Evolutionary conservation across 179 eudicot genomes (phyloP).

Genomic region (Silene noctiflora): DNA sequence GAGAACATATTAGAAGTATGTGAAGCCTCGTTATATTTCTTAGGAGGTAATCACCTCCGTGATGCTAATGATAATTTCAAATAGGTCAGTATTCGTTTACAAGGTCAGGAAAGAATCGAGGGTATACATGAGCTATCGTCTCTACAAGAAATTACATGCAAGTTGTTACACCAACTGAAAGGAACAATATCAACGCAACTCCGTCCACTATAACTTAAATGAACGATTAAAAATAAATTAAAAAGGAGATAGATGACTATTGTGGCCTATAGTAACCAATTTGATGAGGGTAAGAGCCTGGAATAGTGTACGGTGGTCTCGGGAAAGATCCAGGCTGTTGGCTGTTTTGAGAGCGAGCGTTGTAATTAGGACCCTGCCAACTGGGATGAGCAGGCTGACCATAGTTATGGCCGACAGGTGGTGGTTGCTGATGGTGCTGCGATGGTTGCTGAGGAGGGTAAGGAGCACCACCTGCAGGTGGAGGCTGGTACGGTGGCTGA

Average conservation of each 20-base stretch:
- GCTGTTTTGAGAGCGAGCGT: slow-evolving; percentile 42
- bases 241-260: slow-evolving; percentile 11
- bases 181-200: neutral
- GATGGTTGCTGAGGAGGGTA: slow-evolving; percentile 32
- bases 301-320: slow-evolving; percentile 76
- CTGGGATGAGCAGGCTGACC: slow-evolving; percentile 96
- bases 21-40: no score
- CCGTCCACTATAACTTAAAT: neutral
- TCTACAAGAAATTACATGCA: slow-evolving; percentile 7
- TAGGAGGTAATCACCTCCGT: no score
- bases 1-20: no score
- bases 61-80: no score
- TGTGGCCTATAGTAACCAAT: slow-evolving; percentile 79
- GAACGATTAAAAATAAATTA: neutral
- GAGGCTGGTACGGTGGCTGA: slow-evolving; percentile 30
- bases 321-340: slow-evolving; percentile 65
- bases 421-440: slow-evolving; percentile 34
- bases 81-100: neutral
- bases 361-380: slow-evolving; percentile 87
- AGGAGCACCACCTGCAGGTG: slow-evolving; percentile 24
- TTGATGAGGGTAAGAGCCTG: slow-evolving; percentile 64
- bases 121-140: neutral
- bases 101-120: slow-evolving; percentile 2
- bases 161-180: neutral
- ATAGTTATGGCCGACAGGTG: slow-evolving; percentile 54